A percentile compares a stretch with the other conserved stretches of the same genome.
Conservation (phyloP, 1,284 basidiomycete genomes). For the Pterulicium gracile region DNA sequence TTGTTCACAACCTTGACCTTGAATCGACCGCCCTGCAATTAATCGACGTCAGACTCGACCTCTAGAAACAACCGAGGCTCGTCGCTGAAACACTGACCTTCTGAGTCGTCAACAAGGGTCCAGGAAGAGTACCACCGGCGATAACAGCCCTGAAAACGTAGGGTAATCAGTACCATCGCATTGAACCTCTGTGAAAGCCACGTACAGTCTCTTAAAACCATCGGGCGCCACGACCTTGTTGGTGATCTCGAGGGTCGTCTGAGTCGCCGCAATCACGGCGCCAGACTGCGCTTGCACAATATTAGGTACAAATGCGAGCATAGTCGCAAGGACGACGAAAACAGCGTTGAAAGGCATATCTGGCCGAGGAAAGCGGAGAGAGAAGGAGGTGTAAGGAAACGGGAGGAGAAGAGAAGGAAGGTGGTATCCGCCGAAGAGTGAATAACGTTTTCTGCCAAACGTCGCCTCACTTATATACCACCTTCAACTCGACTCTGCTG, state of each 20-base stretch:
- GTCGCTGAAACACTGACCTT: conserved; percentile 1
- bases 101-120: neutral
- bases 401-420: neutral
- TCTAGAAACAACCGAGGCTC: neutral
- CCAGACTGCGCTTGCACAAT: neutral
- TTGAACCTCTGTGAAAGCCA: neutral
- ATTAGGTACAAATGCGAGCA: neutral
- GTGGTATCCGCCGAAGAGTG: neutral
- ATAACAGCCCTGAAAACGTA: neutral
- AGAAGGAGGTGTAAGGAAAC: neutral
- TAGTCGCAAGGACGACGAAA: neutral
- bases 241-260: neutral
- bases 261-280: neutral
- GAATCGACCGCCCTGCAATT: conserved; percentile 14
- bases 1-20: conserved; percentile 23
- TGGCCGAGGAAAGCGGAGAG: neutral
- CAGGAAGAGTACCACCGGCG: neutral
- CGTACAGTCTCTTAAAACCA: conserved; percentile 1
- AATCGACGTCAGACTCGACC: neutral
- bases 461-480: too few relatives aligned
- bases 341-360: neutral
- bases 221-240: conserved; percentile 2
- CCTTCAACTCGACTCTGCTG: too few relatives aligned
- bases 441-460: too few relatives aligned
- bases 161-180: neutral